Base-by-base conservation (phyloP, 2,329 filamentous ascomycete genomes). In the Sclerotinia borealis region DNA sequence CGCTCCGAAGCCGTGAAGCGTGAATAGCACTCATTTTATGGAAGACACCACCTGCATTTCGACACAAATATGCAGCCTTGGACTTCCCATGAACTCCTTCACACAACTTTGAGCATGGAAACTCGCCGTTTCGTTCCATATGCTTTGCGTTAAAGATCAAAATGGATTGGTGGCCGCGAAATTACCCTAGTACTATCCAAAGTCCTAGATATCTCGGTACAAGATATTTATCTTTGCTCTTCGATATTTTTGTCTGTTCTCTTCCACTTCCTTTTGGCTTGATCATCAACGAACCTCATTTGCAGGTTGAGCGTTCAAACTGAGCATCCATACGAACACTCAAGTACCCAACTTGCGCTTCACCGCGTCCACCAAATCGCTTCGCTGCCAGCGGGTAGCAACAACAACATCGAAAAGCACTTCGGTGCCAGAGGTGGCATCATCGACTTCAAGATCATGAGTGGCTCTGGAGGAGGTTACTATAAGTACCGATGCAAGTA, bases 401-500 rank as follows among this genome's bases (percentile, higher is more conserved):
- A 22, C 34, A 17, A 11, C 13, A 25, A 17, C 22, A 10, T 34
- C 3, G 13, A 59, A 61, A 67, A 68, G 64, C 69, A 68, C 70
- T 70, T 72, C 69, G 68, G 69, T 73, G 61, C 67, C 71, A 71
- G 70, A 68, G 68, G 69, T 71, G 72, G 70, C 70, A 69, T 63
- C 63, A 49, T 25, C 65, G 59, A 64, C 65, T 63, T 37, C 7
- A 62, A 48, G 59, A 71, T 47, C 39, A 74, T 74, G 72, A 73
- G 70, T 68, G 72, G 71, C 34, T 58, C 54, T 10, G 69, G 66
- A 37, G 71, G 71, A 65, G 72, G 72, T 37, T 73, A 73, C 56
- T 83, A 82, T 71, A 82, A 79, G 74, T 83, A 81, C 72, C 77
- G 79, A 48, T 84, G 81, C 78, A 83, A 82, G 73, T 81, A 83